Evolutionary conservation across 148 eudicot genomes (phyloP), one percentile per base, ranked within the genome.

Genomic region (Tetragonia tetragonoides): DNA sequence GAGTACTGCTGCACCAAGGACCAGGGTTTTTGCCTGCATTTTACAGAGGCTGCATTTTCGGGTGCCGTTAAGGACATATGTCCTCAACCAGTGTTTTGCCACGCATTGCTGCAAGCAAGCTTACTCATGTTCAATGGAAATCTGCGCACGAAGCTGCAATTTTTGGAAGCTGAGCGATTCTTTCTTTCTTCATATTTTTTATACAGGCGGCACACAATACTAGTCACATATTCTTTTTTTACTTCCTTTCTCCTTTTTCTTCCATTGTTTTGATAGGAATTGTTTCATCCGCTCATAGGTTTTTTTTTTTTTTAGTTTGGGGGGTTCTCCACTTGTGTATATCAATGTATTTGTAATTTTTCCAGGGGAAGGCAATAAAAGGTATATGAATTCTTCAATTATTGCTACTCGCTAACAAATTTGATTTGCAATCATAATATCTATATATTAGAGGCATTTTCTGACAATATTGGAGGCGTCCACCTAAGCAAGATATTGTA

Each of bases 121-220:
- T 64, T 47, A 64, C 51, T 59, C 54, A 44, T 59, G n/a, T 69
- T 68, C 42, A 14, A 59, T 7, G 40, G 39, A 75, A 37, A 56
- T 40, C 9, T 54, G 18, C 78, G 57, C 64, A 64, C 18, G 54
- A 81, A 70, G 65, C 70, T 44, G 76, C 24, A 75, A 69, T 76
- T 81, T 81, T 81, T 75, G 75, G 80, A 70, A 76, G 76, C 75
- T 16, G n/a, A 37, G 59, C 61, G 23, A 28, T 67, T 68, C 60
- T 10, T 80, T 74, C 47, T 75, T 21, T 49, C 67, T 59, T 41
- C 7, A 11, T 37, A 38, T 53, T 14, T 18, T 37, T n/a, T 56
- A 49, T 62, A 75, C 78, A 75, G 64, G 75, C 38, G 12, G 73
- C 28, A 23, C n/a, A 41, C 18, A 16, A 28, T 53, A 80, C 46